Evolutionary conservation across 2,329 filamentous ascomycete species (phyloP), one percentile per base, ranked within the genome.

Genomic region (Onygena corvina): DNA sequence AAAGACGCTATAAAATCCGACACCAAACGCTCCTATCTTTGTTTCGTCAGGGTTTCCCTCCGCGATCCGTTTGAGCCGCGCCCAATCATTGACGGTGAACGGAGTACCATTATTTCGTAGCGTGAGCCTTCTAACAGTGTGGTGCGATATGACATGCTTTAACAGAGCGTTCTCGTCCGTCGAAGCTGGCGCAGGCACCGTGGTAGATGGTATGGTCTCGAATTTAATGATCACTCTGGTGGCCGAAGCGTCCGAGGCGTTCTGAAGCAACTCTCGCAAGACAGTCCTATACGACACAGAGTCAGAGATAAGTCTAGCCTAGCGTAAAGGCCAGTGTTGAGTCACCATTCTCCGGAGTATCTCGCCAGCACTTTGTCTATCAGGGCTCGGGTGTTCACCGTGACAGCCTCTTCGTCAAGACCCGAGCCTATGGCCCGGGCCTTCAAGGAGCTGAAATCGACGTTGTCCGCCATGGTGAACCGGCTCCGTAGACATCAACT

Each of bases 31-130:
- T 49, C 92, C 92, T 59, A 98, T 98, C 72, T 98, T 98, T 42
- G 89, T 96, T 69, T 98, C 92, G 65, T 98, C 92, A 0, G 92
- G 92, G 61, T 98, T 98, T 42, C 92, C 93, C 65, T 98, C 92
- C n/a, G 92, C 93, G 54, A 98, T 98, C 53, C 90, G 81, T 73
- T 96, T 96, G 56, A 98, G 65, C 48, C 92, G 79, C 40, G 81
- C 81, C 92, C 92, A 98, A 67, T 98, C 92, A 14, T 88, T 93
- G 59, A 84, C 78, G 47, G 80, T 84, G 61, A 98, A 98, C 0
- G 86, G 77, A 56, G 86, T 77, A 30, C 92, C 92, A 67, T 98
- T 84, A 61, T 98, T 98, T 53, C 87, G 84, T 4, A 96, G 89
- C 7, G 95, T 74, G n/a, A 96, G 73, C 35, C 89, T 81, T 54